phyloP scores from a whole-genome alignment of 371 early-diverging fungal species.

The Haplosporangium sp. region DNA sequence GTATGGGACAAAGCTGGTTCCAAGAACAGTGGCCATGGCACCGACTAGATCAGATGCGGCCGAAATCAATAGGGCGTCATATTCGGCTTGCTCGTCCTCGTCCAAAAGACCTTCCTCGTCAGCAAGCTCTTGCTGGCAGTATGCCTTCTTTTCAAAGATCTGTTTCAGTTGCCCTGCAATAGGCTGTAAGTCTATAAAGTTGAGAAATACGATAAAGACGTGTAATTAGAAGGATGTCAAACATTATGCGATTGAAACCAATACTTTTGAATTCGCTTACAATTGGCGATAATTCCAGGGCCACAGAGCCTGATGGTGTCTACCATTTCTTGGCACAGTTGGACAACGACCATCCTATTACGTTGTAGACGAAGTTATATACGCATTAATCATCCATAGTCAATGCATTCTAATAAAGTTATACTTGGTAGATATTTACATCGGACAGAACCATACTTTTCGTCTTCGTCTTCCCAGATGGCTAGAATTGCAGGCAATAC shows the following conservation, averaged over 20 bases:
- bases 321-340: constrained; percentile 78
- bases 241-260: neutral
- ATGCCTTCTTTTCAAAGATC: constrained; percentile 83
- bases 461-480: constrained; percentile 86
- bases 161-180: constrained; percentile 70
- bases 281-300: constrained; percentile 77
- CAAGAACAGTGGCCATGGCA: constrained; percentile 78
- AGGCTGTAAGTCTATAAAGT: constrained; percentile 63
- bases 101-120: constrained; percentile 76
- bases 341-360: constrained; percentile 76
- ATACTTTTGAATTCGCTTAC: constrained; percentile 55
- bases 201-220: neutral
- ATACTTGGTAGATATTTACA: neutral
- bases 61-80: constrained; percentile 83
- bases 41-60: constrained; percentile 88
- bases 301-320: constrained; percentile 80
- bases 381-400: neutral
- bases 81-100: constrained; percentile 88
- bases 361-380: neutral
- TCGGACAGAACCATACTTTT: constrained; percentile 58
- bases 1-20: constrained; percentile 76
- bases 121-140: constrained; percentile 84
- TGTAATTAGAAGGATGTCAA: neutral
- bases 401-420: neutral
- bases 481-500: constrained; percentile 77